Evolutionary conservation across 257 asterid genomes (phyloP).

Genomic region (Leonotis leonurus): DNA sequence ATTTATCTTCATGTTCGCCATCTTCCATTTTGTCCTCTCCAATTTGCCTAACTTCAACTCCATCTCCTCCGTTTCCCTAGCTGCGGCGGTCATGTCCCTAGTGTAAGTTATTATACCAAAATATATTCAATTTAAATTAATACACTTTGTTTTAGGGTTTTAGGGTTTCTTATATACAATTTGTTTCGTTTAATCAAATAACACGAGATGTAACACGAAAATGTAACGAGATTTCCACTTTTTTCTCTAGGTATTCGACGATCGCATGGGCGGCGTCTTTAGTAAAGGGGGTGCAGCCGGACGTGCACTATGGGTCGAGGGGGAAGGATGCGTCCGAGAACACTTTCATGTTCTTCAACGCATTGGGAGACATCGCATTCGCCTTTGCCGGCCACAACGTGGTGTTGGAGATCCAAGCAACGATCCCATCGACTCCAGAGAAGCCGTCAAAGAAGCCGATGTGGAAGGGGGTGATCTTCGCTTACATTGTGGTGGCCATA

Average conservation of each 20-base stretch:
- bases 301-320: constrained; percentile 35
- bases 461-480: constrained; percentile 67
- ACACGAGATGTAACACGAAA: no score
- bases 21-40: constrained; percentile 37
- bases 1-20: constrained; percentile 41
- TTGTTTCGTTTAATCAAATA: no score
- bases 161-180: no score
- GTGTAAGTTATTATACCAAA: no score
- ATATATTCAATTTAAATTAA: no score
- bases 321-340: constrained; percentile 13
- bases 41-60: constrained; percentile 67
- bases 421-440: constrained; percentile 60
- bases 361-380: constrained; percentile 62
- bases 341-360: constrained; percentile 40
- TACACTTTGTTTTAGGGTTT: no score
- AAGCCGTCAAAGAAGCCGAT: constrained; percentile 56
- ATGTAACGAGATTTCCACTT: no score
- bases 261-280: constrained; percentile 49
- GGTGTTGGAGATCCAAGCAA: constrained; percentile 66
- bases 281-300: constrained; percentile 4
- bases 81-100: constrained; percentile 67
- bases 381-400: constrained; percentile 75
- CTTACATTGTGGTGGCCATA: constrained; percentile 41
- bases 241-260: constrained; percentile 33
- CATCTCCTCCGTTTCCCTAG: constrained; percentile 36